A percentile compares a stretch with the other conserved stretches of the same genome.
These are phyloP conservation scores for Alternaria hordeiaustralica DNA, from an alignment of 2,329 filamentous ascomycete species.

Conservation along the genomic window DNA sequence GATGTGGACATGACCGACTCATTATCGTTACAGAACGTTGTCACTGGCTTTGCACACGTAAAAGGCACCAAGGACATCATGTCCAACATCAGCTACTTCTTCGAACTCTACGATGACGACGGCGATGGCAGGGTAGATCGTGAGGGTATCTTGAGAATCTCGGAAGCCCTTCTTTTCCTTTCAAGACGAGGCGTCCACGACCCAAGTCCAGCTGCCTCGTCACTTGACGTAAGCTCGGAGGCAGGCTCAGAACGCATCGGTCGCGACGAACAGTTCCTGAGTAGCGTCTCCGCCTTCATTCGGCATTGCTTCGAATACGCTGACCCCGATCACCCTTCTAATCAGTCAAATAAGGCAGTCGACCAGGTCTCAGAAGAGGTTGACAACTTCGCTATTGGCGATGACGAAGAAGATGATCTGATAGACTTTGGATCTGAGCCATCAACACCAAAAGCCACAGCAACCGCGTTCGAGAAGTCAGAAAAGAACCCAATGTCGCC, in stretches of 20 bases:
- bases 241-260: conserved; percentile 54
- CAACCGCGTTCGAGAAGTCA: conserved; percentile 42
- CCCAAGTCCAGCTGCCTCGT: conserved; percentile 69
- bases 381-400: conserved; percentile 76
- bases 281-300: conserved; percentile 94
- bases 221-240: conserved; percentile 56
- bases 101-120: conserved; percentile 94
- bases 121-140: conserved; percentile 89
- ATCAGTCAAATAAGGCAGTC: conserved; percentile 53
- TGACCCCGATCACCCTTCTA: conserved; percentile 79
- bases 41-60: conserved; percentile 86
- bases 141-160: conserved; percentile 93
- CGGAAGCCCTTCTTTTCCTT: conserved; percentile 90
- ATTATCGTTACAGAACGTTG: conserved; percentile 87
- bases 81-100: conserved; percentile 97
- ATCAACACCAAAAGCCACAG: conserved; percentile 31
- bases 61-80: conserved; percentile 96
- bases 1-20: conserved; percentile 78
- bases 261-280: conserved; percentile 86
- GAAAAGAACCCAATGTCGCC: conserved; percentile 38
- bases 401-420: conserved; percentile 69
- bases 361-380: conserved; percentile 42
- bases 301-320: conserved; percentile 97
- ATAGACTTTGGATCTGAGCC: conserved; percentile 61
- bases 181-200: conserved; percentile 87